Evolutionary conservation across 2,329 filamentous ascomycete species (phyloP), one percentile per base, ranked within the genome.

Genomic region (Annulohypoxylon truncatum): DNA sequence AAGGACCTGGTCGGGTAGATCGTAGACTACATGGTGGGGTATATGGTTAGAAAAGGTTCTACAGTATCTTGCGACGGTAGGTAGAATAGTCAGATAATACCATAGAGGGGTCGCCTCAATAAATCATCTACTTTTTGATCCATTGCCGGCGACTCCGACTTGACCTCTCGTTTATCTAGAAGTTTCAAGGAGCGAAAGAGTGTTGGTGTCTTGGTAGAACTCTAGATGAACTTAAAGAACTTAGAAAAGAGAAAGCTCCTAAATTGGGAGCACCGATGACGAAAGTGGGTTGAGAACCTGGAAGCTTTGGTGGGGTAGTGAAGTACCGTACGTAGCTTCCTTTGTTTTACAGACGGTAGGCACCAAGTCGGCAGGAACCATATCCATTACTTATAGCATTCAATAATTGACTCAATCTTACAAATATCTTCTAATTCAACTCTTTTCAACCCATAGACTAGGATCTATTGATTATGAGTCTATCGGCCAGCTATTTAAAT

Each of bases 1-100:
- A 33, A 96, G 83, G 48, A 97, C 85, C 76, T 94, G 88, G 64
- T 85, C 82, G 0, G 93, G 93, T 22, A 97, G 86, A 77, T 96
- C 91, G 79, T 94, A 97, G 61, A 95, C 92, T 94, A 38, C 29
- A 15, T 62, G 50, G 61, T 68, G 76, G 72, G 71, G 60, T 70
- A 7, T 53, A 61, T 29, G 52, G 63, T 69, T 68, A 67, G 68
- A 68, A 44, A 51, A 48, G 42, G 65, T 46, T 28, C 31, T 38
- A 20, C 13, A n/a, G 5, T 20, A n/a, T 57, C 70, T 65, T 61
- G 33, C 42, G 26, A 53, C 28, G 24, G 38, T 48, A 26, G 31
- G 22, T 44, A 20, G 31, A 20, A 44, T 50, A 15, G 10, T 18
- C 10, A 33, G 40, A 54, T 35, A 20, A 51, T 77, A 84, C 83